A percentile compares a stretch with the other conserved stretches of the same genome.
phyloP scores from a whole-genome alignment of 805 yeast genomes.

The Saccharomyces jurei region DNA sequence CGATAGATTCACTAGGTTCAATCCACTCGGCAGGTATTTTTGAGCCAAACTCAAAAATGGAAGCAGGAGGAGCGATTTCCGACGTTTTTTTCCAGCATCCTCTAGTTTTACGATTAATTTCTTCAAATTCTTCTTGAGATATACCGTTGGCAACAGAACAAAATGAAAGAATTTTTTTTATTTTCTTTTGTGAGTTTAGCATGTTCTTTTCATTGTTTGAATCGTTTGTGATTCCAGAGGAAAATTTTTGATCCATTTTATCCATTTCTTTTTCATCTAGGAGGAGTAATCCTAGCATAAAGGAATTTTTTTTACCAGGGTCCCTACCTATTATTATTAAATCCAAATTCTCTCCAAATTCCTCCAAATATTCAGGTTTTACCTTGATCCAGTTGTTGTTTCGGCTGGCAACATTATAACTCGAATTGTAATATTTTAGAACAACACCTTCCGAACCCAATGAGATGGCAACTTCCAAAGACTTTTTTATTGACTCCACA shows the following conservation, averaged over 20 bases:
- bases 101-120: conserved; percentile 47
- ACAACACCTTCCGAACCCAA: conserved; percentile 75
- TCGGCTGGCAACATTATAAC: conserved; percentile 55
- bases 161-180: conserved; percentile 48
- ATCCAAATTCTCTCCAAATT: conserved; percentile 82
- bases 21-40: conserved; percentile 70
- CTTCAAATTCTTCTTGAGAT: conserved; percentile 49
- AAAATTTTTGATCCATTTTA: not conserved
- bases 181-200: conserved; percentile 4
- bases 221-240: not conserved
- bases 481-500: conserved; percentile 45
- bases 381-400: conserved; percentile 74
- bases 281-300: conserved; percentile 62
- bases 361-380: conserved; percentile 83
- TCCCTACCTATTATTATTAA: conserved; percentile 70
- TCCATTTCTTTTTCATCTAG: conserved; percentile 28
- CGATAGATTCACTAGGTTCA: conserved; percentile 66
- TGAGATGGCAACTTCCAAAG: conserved; percentile 51
- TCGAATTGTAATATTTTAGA: conserved; percentile 53
- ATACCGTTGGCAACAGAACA: conserved; percentile 84
- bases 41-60: conserved; percentile 46
- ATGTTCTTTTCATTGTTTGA: not conserved
- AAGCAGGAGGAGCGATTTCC: conserved; percentile 34
- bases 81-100: conserved; percentile 52
- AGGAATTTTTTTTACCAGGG: conserved; percentile 60